Evolutionary conservation across 2,329 filamentous ascomycete species (phyloP).

Genomic region (Biscogniauxia marginata): DNA sequence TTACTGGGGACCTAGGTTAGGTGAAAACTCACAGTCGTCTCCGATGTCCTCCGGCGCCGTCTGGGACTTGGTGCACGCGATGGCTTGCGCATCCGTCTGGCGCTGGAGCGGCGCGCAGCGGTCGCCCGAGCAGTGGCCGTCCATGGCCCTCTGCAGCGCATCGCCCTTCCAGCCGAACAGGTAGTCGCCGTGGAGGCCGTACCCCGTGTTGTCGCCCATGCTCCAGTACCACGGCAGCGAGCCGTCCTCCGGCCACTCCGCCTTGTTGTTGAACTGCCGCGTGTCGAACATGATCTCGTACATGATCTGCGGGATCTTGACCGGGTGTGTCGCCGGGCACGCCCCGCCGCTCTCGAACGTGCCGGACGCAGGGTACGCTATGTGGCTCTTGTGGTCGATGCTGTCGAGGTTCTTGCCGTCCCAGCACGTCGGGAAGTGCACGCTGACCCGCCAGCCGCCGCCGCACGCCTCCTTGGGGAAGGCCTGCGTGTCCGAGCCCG

Average conservation of each 20-base stretch:
- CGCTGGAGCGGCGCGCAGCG: slow-evolving; percentile 30
- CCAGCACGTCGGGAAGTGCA: slow-evolving; percentile 34
- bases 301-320: slow-evolving; percentile 40
- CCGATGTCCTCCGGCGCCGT: slow-evolving; percentile 25
- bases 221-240: slow-evolving; percentile 32
- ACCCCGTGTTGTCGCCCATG: slow-evolving; percentile 35
- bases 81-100: slow-evolving; percentile 31
- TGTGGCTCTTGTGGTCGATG: slow-evolving; percentile 33
- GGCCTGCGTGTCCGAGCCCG: slow-evolving; percentile 28
- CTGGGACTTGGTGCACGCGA: slow-evolving; percentile 30
- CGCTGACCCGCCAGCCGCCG: slow-evolving; percentile 29
- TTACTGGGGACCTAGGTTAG: too few relatives aligned
- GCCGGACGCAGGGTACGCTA: slow-evolving; percentile 29
- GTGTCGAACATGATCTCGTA: slow-evolving; percentile 43
- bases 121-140: slow-evolving; percentile 35
- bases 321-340: slow-evolving; percentile 31
- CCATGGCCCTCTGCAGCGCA: slow-evolving; percentile 36
- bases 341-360: slow-evolving; percentile 30
- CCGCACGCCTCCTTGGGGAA: slow-evolving; percentile 27
- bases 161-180: slow-evolving; percentile 40
- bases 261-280: slow-evolving; percentile 32
- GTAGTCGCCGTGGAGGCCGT: slow-evolving; percentile 39
- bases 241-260: slow-evolving; percentile 35
- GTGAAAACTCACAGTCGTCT: slow-evolving; percentile 15
- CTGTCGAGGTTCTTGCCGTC: slow-evolving; percentile 35